These are phyloP conservation scores for Cordyceps cateniannulata DNA, from an alignment of 2,329 filamentous ascomycete species.

Conservation along the genomic window DNA sequence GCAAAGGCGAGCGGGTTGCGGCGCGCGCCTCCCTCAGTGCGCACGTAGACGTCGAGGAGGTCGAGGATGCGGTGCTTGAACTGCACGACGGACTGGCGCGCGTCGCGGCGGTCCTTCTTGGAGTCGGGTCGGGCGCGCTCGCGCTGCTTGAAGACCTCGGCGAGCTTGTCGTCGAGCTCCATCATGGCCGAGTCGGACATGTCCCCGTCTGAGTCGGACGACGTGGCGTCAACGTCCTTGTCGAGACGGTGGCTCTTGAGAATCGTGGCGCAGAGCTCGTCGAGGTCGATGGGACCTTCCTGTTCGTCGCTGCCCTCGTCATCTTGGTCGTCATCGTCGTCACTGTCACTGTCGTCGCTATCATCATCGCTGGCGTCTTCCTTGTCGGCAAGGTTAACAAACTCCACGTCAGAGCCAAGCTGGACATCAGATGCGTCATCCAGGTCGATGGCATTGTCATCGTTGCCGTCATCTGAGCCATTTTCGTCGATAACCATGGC, in stretches of 20 bases:
- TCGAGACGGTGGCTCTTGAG: conserved; percentile 64
- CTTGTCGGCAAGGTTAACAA: conserved; percentile 34
- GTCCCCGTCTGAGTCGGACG: conserved; percentile 61
- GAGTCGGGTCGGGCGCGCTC: conserved; percentile 56
- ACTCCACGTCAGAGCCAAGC: conserved; percentile 44
- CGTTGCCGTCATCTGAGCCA: conserved; percentile 31
- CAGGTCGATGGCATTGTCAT: conserved; percentile 24
- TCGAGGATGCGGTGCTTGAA: conserved; percentile 95
- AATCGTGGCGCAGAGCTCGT: conserved; percentile 70
- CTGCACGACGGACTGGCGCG: conserved; percentile 81
- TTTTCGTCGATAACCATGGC: conserved; percentile 46
- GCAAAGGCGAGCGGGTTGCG: conserved; percentile 57
- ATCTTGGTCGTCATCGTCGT: conserved; percentile 35
- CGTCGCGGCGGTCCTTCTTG: conserved; percentile 81
- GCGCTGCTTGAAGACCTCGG: conserved; percentile 76
- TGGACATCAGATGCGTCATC: conserved; percentile 40
- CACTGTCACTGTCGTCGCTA: conserved; percentile 42
- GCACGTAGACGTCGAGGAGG: conserved; percentile 77
- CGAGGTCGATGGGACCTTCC: conserved; percentile 45
- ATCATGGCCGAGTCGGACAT: conserved; percentile 98
- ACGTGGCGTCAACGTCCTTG: conserved; percentile 49
- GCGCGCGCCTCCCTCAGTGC: conserved; percentile 56
- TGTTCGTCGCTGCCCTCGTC: conserved; percentile 35
- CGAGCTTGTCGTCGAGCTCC: conserved; percentile 73
- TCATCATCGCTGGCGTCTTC: conserved; percentile 38